These are phyloP conservation scores for Silene latifolia DNA, from an alignment of 148 eudicot species.

Conservation along the genomic window DNA sequence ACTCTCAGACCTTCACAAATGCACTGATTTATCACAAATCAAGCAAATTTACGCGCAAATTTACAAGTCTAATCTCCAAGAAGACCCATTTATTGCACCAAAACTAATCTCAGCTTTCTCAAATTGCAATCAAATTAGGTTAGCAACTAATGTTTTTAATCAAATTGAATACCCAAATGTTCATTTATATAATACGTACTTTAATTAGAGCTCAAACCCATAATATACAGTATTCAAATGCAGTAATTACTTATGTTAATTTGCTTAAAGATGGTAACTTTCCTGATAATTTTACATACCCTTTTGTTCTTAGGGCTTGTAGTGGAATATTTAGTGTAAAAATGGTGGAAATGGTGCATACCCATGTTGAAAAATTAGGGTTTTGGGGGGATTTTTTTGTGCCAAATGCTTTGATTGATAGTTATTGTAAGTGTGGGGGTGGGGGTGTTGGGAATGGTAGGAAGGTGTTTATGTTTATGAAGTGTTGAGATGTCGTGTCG, in stretches of 20 bases:
- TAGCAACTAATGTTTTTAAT: slow-evolving; percentile 48
- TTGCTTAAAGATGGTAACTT: slow-evolving; percentile 45
- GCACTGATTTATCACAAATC: slow-evolving; percentile 47
- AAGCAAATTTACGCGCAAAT: slow-evolving; percentile 69
- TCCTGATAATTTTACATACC: slow-evolving; percentile 74
- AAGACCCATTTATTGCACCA: slow-evolving; percentile 52
- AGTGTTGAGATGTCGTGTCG: slow-evolving; percentile 58
- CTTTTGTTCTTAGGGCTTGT: slow-evolving; percentile 56
- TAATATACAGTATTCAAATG: slow-evolving; percentile 39
- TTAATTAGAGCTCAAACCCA: slow-evolving; percentile 53
- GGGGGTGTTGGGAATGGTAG: slow-evolving; percentile 49
- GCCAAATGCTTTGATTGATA: slow-evolving; percentile 79
- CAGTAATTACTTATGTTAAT: slow-evolving; percentile 39
- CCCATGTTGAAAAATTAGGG: slow-evolving; percentile 58
- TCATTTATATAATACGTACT: slow-evolving; percentile 52
- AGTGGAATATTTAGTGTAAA: slow-evolving; percentile 30
- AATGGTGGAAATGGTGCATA: slow-evolving; percentile 59
- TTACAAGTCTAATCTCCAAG: slow-evolving; percentile 57
- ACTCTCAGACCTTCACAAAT: slow-evolving; percentile 60
- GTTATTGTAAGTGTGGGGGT: slow-evolving; percentile 64
- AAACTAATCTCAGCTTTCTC: slow-evolving; percentile 69
- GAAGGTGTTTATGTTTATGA: slow-evolving; percentile 59
- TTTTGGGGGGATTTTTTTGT: slow-evolving; percentile 58
- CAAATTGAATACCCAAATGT: slow-evolving; percentile 58
- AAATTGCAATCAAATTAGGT: slow-evolving; percentile 39